Evolutionary conservation across 2,329 filamentous ascomycete genomes (phyloP).

Genomic region (Aspergillus sp.): DNA sequence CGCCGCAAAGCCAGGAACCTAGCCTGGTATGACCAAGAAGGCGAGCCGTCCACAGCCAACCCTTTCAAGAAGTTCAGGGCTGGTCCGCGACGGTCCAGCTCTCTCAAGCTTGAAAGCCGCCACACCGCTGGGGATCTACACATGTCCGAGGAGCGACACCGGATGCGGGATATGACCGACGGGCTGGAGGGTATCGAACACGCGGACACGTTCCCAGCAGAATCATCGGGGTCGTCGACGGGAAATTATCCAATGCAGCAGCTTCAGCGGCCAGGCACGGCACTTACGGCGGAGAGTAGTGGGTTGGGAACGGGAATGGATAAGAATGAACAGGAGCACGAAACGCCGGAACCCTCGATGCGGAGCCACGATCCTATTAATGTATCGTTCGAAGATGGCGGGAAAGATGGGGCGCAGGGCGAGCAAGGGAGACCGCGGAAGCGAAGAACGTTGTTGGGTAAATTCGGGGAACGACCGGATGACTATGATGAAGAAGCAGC

Average conservation of each 20-base stretch:
- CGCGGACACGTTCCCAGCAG: slow-evolving; percentile 18
- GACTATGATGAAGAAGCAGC: slow-evolving; percentile 4
- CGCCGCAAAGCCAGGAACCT: slow-evolving; percentile 29
- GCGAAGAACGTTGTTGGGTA: slow-evolving; percentile 16
- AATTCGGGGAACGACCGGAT: slow-evolving; percentile 8
- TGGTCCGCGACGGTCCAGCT: slow-evolving; percentile 18
- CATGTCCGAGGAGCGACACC: slow-evolving; percentile 16
- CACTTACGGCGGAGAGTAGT: slow-evolving; percentile 3
- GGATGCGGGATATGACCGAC: slow-evolving; percentile 17
- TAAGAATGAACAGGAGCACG: background rate
- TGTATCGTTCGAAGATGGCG: slow-evolving; percentile 13
- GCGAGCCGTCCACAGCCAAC: slow-evolving; percentile 29
- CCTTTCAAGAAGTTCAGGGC: slow-evolving; percentile 35
- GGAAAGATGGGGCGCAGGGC: background rate
- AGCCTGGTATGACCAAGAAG: slow-evolving; percentile 37
- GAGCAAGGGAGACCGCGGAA: slow-evolving; percentile 15
- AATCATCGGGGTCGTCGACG: slow-evolving; percentile 7
- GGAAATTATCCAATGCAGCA: too few relatives aligned
- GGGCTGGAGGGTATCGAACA: slow-evolving; percentile 17
- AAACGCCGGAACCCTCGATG: slow-evolving; percentile 16
- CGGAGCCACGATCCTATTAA: slow-evolving; percentile 26
- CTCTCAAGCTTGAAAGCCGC: slow-evolving; percentile 25
- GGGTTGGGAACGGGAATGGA: slow-evolving; percentile 5
- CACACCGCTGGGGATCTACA: slow-evolving; percentile 18
- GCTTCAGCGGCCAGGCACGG: too few relatives aligned